A percentile compares a stretch with the other conserved stretches of the same genome.
phyloP scores from a whole-genome alignment of 2,329 filamentous ascomycete genomes.

The Aspergillus pseudotamarii region DNA sequence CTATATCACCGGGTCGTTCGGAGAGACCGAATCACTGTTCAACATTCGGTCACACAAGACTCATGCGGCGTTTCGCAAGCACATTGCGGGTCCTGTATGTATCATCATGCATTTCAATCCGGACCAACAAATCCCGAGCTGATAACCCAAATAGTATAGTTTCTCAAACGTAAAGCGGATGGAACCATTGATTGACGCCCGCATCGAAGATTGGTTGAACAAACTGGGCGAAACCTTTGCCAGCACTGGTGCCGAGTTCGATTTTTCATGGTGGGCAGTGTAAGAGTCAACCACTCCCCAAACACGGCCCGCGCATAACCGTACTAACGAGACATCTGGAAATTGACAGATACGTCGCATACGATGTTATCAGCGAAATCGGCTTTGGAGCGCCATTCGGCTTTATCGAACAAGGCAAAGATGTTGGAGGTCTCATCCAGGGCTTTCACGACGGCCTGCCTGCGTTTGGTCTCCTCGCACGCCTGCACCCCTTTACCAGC shows the following conservation, averaged over 20 bases:
- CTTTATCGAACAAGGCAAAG: constrained; percentile 56
- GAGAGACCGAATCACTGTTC: constrained; percentile 58
- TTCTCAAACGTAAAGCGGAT: constrained; percentile 62
- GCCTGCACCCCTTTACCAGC: constrained; percentile 57
- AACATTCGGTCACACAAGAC: constrained; percentile 58
- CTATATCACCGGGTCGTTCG: constrained; percentile 62
- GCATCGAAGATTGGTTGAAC: constrained; percentile 54
- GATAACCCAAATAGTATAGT: constrained; percentile 44
- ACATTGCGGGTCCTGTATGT: constrained; percentile 53
- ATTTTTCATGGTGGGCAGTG: constrained; percentile 60
- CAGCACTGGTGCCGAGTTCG: constrained; percentile 49
- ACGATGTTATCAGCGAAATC: constrained; percentile 60
- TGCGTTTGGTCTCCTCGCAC: constrained; percentile 55
- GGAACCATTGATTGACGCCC: constrained; percentile 58
- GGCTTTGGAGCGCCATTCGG: constrained; percentile 60
- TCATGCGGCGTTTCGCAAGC: constrained; percentile 58
- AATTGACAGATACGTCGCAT: constrained; percentile 52
- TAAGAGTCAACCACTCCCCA: constrained; percentile 23
- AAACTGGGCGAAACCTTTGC: constrained; percentile 54
- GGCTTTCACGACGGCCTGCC: constrained; percentile 57
- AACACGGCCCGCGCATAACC: not conserved
- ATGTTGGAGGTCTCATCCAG: constrained; percentile 58
- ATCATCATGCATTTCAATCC: not conserved
- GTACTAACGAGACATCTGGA: not conserved
- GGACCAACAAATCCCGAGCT: not conserved